phyloP scores from a whole-genome alignment of 2,329 filamentous ascomycete species.

The Zasmidium cellare region DNA sequence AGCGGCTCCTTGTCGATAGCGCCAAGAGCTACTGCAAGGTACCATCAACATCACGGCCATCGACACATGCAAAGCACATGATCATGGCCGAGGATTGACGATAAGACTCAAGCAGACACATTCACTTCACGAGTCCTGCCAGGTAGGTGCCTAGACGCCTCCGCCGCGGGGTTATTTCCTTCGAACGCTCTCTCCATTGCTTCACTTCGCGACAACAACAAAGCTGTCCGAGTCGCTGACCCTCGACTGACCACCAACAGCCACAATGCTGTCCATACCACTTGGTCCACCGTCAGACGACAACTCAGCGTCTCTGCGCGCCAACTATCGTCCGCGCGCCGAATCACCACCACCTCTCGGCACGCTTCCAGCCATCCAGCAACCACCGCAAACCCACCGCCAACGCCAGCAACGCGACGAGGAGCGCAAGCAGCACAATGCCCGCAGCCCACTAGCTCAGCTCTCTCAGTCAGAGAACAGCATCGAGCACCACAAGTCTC shows the following conservation, averaged over 20 bases:
- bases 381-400: constrained; percentile 26
- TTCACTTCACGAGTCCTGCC: not conserved
- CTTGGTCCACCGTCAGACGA: constrained; percentile 33
- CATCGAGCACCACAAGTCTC: constrained; percentile 72
- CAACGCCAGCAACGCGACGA: constrained; percentile 36
- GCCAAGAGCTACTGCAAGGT: not conserved
- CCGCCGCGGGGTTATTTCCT: not conserved
- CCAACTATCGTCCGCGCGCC: constrained; percentile 27
- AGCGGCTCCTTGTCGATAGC: not conserved
- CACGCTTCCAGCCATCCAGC: constrained; percentile 14
- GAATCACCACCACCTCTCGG: constrained; percentile 25
- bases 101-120: not conserved
- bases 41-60: not conserved
- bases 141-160: not conserved
- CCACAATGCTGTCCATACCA: constrained; percentile 33
- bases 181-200: not conserved
- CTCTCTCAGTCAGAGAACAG: constrained; percentile 75
- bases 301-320: constrained; percentile 26
- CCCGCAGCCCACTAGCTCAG: constrained; percentile 64
- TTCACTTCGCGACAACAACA: not conserved
- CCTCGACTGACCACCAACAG: not conserved
- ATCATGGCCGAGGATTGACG: not conserved
- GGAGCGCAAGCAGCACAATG: constrained; percentile 32
- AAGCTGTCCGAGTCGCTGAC: not conserved
- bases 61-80: not conserved